Evolutionary conservation across 345 rosid species (phyloP).

Genomic region (Combretum micranthum): DNA sequence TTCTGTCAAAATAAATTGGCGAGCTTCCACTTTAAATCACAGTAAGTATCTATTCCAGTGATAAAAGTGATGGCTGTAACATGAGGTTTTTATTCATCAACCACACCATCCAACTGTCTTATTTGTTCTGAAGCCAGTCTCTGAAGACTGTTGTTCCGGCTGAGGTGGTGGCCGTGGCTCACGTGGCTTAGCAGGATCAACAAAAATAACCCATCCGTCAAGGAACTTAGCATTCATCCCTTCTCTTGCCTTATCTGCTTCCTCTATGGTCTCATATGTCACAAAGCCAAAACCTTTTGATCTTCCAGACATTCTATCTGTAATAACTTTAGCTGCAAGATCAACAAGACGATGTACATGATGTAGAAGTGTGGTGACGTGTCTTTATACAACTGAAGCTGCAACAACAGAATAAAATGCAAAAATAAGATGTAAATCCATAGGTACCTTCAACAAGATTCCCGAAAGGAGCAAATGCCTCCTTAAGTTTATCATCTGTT

Average conservation of each 20-base stretch:
- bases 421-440: not conserved
- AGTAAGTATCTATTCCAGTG: not conserved
- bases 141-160: conserved; percentile 27
- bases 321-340: conserved; percentile 55
- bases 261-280: conserved; percentile 57
- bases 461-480: conserved; percentile 75
- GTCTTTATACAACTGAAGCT: not conserved
- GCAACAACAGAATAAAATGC: not conserved
- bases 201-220: conserved; percentile 96
- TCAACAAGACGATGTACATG: not conserved
- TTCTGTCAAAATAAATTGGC: no score
- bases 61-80: not conserved
- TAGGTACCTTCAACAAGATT: conserved; percentile 57
- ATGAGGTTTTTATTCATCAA: conserved; percentile 20
- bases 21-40: not conserved
- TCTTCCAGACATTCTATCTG: conserved; percentile 59
- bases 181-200: conserved; percentile 83
- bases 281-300: conserved; percentile 85
- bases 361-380: not conserved
- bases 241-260: conserved; percentile 84
- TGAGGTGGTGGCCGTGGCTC: conserved; percentile 41
- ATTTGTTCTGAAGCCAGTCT: conserved; percentile 57
- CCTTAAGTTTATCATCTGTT: conserved; percentile 63
- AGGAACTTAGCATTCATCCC: conserved; percentile 81
- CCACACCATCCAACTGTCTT: conserved; percentile 81